Conservation (phyloP, 345 rosid species). For the Gossypium anomalum region DNA sequence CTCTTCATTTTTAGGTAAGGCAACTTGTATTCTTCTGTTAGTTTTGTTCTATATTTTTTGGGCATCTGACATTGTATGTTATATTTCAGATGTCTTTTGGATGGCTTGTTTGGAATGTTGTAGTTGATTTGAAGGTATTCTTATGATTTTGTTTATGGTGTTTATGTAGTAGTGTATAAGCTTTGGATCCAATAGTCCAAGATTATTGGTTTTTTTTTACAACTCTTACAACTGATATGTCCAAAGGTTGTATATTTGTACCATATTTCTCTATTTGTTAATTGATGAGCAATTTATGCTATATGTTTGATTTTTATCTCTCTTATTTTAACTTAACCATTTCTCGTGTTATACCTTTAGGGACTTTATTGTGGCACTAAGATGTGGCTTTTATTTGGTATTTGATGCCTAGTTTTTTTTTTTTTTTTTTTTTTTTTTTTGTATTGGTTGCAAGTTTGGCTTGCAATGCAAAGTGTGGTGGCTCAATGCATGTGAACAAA, state of each 20-base stretch:
- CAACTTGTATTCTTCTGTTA: neutral
- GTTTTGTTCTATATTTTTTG: neutral
- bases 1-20: slow-evolving; percentile 34
- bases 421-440: neutral
- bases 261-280: slow-evolving; percentile 3
- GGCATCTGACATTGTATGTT: slow-evolving; percentile 14
- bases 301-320: neutral
- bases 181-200: slow-evolving; percentile 23
- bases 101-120: slow-evolving; percentile 31
- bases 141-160: slow-evolving; percentile 24
- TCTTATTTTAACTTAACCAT: neutral
- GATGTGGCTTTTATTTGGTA: neutral
- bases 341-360: neutral
- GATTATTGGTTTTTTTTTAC: slow-evolving; percentile 20
- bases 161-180: slow-evolving; percentile 20
- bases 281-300: neutral
- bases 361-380: neutral
- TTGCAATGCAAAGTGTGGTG: neutral
- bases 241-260: slow-evolving; percentile 6
- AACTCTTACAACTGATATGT: slow-evolving; percentile 8
- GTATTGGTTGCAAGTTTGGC: neutral
- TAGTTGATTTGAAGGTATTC: slow-evolving; percentile 27
- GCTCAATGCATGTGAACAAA: neutral
- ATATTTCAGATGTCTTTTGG: slow-evolving; percentile 37
- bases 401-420: neutral